Base-by-base conservation (phyloP, 306 rosid species). In the Casuarina glauca region DNA sequence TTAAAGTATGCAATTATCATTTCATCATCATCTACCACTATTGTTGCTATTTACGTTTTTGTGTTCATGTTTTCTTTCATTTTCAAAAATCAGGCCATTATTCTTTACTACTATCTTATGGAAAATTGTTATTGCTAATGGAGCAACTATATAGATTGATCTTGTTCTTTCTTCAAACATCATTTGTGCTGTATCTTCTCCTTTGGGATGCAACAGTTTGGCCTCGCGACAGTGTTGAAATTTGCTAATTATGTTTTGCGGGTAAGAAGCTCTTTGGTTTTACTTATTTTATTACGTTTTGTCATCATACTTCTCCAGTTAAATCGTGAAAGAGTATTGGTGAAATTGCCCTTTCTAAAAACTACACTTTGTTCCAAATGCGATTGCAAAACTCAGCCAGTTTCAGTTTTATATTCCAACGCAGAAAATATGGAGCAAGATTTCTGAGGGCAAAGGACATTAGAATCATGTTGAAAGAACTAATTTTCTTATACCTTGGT, bases 161-260 rank as follows among this genome's bases (percentile, higher is more conserved):
- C 50, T 41, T 66, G 0, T 41, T 42, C 35, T 66, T 66, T 41
- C 48, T 39, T 17, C 50, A 17, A 42, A 41, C 71, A 42, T 66
- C 50, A 42, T 66, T 66, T 67, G 51, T 66, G 71, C 17, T 66
- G n/a, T 42, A 41, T 67, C 35, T 39, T 41, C 71, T 67, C 71
- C 3, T 41, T 44, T 67, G 41, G 12, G 45, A 41, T 49, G 71
- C 50, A 17, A 50, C 71, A 17, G 49, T 2, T 32, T 42, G 15
- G 45, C 46, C 13, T 4, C 19, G 26, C 71, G 41, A 19, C 71
- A 42, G 8, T 41, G 71, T 67, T n/a, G 71, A 41, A 67, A 67
- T 42, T 17, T 41, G 69, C 69, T 36, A 63, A 11, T 61, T 61
- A 4, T 61, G 68, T 61, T 17, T 61, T 61, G 68, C n/a, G 10